phyloP scores from a whole-genome alignment of 495 filamentous ascomycete genomes.

The Tuber indicum region DNA sequence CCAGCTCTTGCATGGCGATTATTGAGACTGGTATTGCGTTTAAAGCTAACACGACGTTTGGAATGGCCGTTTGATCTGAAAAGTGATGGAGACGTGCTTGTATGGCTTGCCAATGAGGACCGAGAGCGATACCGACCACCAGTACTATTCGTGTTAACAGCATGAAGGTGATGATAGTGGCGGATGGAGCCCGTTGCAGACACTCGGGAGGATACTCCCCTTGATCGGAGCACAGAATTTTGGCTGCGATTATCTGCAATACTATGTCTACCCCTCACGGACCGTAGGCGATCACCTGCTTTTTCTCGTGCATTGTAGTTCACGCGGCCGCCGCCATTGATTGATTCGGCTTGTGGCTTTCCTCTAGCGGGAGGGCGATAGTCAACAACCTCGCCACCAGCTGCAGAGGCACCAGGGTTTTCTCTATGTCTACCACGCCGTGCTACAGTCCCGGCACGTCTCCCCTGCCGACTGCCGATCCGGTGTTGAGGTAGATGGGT shows the following conservation, averaged over 20 bases:
- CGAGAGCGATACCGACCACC: conserved; percentile 56
- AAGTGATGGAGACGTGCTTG: conserved; percentile 40
- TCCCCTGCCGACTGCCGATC: neutral
- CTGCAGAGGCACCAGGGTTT: neutral
- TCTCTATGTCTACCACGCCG: neutral
- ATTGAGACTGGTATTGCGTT: conserved; percentile 46
- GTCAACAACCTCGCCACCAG: neutral
- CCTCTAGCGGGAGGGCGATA: conserved; percentile 7
- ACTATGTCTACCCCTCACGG: neutral
- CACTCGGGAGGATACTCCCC: conserved; percentile 58
- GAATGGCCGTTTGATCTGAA: conserved; percentile 55
- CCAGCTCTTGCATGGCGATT: conserved; percentile 37
- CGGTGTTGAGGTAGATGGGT: neutral
- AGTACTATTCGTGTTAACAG: conserved; percentile 50
- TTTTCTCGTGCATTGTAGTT: neutral
- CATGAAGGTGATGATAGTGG: conserved; percentile 5
- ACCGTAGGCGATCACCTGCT: neutral
- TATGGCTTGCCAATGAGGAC: conserved; percentile 64
- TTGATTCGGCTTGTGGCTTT: neutral
- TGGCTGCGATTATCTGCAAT: neutral
- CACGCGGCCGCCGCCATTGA: neutral
- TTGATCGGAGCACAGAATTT: neutral
- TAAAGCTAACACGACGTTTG: conserved; percentile 78
- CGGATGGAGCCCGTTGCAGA: conserved; percentile 48
- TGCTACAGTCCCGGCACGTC: neutral